phyloP scores from a whole-genome alignment of 129 eudicot genomes.

The Lactuca sativa region DNA sequence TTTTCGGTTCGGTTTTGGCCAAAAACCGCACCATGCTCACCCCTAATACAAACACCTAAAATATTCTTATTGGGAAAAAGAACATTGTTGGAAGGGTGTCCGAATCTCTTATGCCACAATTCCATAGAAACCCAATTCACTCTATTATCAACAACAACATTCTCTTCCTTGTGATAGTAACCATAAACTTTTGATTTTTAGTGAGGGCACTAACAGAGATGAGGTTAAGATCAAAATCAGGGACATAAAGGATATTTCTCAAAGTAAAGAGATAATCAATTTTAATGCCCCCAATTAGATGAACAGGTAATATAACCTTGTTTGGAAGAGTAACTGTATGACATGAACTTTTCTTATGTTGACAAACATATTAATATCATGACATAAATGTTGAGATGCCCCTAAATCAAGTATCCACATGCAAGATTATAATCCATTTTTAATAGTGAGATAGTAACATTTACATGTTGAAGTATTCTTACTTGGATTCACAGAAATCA shows the following conservation, averaged over 20 bases:
- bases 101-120: background rate
- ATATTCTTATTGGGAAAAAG: background rate
- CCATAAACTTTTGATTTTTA: background rate
- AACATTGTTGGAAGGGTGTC: background rate
- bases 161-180: background rate
- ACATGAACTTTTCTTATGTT: background rate
- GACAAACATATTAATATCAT: background rate
- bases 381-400: background rate
- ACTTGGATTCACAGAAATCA: background rate
- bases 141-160: too few species aligned
- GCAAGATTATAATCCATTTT: too few species aligned
- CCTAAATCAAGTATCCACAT: background rate
- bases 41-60: background rate
- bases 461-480: background rate
- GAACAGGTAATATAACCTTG: background rate
- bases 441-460: background rate
- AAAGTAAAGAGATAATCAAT: background rate
- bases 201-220: background rate
- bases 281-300: background rate
- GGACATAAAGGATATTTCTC: background rate
- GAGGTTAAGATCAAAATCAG: background rate
- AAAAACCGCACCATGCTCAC: too few species aligned
- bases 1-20: too few species aligned
- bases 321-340: background rate
- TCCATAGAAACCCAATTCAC: background rate